Percentiles rank a stretch among this genome's conserved stretches.
Evolutionary conservation across 345 rosid genomes (phyloP).

Genomic region (Ailanthus altissimus): DNA sequence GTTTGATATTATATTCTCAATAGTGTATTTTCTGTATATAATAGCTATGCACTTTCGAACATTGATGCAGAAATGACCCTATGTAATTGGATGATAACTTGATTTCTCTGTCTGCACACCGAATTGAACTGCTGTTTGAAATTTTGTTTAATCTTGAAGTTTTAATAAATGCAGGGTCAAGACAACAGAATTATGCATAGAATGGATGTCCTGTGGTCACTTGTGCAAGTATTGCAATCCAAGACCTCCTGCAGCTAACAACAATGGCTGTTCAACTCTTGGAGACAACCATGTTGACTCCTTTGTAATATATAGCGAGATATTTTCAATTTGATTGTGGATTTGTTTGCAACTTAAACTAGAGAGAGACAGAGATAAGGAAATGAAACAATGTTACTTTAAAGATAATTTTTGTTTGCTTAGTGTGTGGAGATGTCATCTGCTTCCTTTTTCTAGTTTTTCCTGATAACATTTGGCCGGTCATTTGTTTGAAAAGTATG

Average conservation of each 20-base stretch:
- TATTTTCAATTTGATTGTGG: conserved; percentile 31
- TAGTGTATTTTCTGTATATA: neutral
- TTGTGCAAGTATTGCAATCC: conserved; percentile 79
- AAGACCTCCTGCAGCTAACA: conserved; percentile 47
- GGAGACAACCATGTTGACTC: conserved; percentile 21
- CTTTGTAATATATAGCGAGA: conserved; percentile 33
- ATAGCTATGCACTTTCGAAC: neutral
- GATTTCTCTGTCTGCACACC: neutral
- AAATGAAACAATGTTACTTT: neutral
- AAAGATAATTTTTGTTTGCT: conserved; percentile 6
- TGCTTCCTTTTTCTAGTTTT: neutral
- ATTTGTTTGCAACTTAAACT: conserved; percentile 20
- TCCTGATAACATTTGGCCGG: conserved; percentile 8
- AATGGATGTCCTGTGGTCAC: conserved; percentile 96
- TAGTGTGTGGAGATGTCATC: conserved; percentile 19
- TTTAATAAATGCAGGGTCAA: conserved; percentile 60
- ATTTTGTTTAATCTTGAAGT: conserved; percentile 10
- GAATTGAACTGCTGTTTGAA: neutral
- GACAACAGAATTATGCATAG: conserved; percentile 71
- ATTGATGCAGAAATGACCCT: neutral
- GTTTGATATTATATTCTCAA: neutral
- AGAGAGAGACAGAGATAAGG: conserved; percentile 1
- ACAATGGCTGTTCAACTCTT: conserved; percentile 20
- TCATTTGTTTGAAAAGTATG: conserved; percentile 25
- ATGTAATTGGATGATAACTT: neutral